A percentile compares a stretch with the other conserved stretches of the same genome.
These are phyloP conservation scores for Tulasnella sp. DNA, from an alignment of 768 basidiomycete genomes.

Conservation along the genomic window DNA sequence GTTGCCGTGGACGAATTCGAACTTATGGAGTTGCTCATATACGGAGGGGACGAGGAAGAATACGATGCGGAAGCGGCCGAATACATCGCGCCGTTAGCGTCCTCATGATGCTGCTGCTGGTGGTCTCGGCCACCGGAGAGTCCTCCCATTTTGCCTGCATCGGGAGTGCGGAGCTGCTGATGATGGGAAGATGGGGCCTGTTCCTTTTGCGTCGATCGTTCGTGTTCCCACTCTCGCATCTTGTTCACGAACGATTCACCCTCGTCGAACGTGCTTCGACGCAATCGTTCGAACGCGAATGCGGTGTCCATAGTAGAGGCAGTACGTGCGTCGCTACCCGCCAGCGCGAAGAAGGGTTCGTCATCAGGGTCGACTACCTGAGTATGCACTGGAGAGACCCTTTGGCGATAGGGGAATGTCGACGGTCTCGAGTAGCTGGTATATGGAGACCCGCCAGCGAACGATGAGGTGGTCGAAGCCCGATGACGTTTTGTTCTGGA, in stretches of 20 bases:
- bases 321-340: background rate
- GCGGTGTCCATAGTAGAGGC: conserved; percentile 9
- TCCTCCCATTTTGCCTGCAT: conserved; percentile 13
- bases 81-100: conserved; percentile 3
- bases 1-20: conserved; percentile 30
- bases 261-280: conserved; percentile 29
- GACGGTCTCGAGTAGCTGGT: conserved; percentile 10
- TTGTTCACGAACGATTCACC: conserved; percentile 30
- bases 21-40: conserved; percentile 30
- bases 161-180: background rate
- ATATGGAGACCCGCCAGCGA: conserved; percentile 1
- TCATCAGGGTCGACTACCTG: conserved; percentile 31
- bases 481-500: conserved; percentile 19
- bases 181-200: conserved; percentile 13
- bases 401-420: conserved; percentile 12
- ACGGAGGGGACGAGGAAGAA: conserved; percentile 26
- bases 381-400: conserved; percentile 2
- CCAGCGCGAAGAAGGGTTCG: conserved; percentile 17
- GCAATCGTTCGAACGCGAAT: conserved; percentile 28
- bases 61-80: conserved; percentile 20
- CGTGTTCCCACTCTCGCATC: conserved; percentile 33
- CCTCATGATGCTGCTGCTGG: background rate
- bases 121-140: background rate
- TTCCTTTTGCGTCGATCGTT: background rate
- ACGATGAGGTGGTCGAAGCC: background rate